Conservation (phyloP, 2,329 filamentous ascomycete species). For the Septoria petroselini region DNA sequence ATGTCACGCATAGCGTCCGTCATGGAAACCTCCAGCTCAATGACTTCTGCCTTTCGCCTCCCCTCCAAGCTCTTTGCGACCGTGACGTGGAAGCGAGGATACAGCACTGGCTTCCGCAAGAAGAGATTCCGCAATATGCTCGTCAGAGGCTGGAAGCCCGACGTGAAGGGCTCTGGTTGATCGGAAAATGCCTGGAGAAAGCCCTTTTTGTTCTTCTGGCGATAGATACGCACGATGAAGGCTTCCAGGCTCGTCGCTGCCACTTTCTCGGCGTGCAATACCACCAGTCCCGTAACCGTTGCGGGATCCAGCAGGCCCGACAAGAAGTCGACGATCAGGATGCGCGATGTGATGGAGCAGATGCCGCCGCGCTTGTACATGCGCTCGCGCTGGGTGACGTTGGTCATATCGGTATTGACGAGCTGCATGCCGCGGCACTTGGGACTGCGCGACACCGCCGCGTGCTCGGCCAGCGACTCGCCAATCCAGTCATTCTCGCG, state of each 20-base stretch:
- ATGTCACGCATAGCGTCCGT: conserved; percentile 90
- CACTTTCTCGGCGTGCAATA: conserved; percentile 83
- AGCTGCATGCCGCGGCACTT: conserved; percentile 81
- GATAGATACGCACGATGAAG: conserved; percentile 89
- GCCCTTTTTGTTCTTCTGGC: conserved; percentile 88
- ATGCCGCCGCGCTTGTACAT: conserved; percentile 87
- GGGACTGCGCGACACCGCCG: conserved; percentile 78
- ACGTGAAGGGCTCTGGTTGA: conserved; percentile 83
- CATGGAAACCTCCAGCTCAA: conserved; percentile 95
- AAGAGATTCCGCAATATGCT: conserved; percentile 93
- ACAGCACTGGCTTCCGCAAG: conserved; percentile 80
- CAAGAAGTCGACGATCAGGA: conserved; percentile 88
- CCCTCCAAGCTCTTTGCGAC: conserved; percentile 89
- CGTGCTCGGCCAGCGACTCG: conserved; percentile 91
- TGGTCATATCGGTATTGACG: conserved; percentile 93
- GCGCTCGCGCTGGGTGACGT: conserved; percentile 80
- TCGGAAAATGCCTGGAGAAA: conserved; percentile 97
- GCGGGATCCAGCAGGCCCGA: conserved; percentile 78
- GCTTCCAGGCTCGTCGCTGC: conserved; percentile 86
- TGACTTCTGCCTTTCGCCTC: conserved; percentile 89
- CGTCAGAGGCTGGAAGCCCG: conserved; percentile 80
- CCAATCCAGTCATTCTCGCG: conserved; percentile 96
- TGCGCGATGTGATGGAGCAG: conserved; percentile 93
- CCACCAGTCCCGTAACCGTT: conserved; percentile 79
- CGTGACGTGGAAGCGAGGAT: conserved; percentile 88